A percentile compares a stretch with the other conserved stretches of the same genome.
These are phyloP conservation scores for Calonectria crousiana DNA, from an alignment of 2,329 filamentous ascomycete genomes.

Conservation along the genomic window DNA sequence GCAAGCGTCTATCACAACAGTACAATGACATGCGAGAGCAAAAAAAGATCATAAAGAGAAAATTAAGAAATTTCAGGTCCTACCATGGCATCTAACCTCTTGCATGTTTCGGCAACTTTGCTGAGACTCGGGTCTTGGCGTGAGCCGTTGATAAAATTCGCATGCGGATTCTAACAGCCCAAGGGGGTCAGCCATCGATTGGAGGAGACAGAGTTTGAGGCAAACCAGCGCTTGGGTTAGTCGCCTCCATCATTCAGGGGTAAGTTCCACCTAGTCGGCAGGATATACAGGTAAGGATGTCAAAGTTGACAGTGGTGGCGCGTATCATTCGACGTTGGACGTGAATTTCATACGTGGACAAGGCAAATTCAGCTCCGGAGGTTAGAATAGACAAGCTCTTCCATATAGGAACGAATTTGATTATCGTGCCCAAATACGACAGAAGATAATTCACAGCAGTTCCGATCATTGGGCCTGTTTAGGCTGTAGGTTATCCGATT, in stretches of 20 bases:
- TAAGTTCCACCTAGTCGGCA: not conserved
- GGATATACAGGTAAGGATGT: not conserved
- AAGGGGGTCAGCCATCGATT: not conserved
- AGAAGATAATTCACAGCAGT: not conserved
- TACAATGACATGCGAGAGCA: too few relatives aligned
- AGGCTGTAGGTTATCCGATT: not conserved
- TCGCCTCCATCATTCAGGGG: not conserved
- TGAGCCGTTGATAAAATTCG: not conserved
- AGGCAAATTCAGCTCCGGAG: too few relatives aligned
- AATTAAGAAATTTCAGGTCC: too few relatives aligned
- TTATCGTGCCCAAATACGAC: not conserved
- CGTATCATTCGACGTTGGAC: too few relatives aligned
- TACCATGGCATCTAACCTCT: too few relatives aligned
- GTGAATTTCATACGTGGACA: too few relatives aligned
- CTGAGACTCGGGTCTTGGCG: too few relatives aligned
- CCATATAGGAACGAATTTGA: not conserved
- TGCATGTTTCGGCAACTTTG: too few relatives aligned
- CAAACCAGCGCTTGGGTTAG: not conserved
- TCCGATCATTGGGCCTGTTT: not conserved
- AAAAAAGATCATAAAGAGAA: too few relatives aligned
- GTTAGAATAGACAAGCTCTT: too few relatives aligned
- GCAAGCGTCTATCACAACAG: too few relatives aligned
- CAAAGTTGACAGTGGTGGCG: not conserved
- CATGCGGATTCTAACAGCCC: not conserved
- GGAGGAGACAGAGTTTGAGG: not conserved